These are phyloP conservation scores for Quaeritorhiza haematococci DNA, from an alignment of 371 early-diverging fungal genomes.

Conservation along the genomic window DNA sequence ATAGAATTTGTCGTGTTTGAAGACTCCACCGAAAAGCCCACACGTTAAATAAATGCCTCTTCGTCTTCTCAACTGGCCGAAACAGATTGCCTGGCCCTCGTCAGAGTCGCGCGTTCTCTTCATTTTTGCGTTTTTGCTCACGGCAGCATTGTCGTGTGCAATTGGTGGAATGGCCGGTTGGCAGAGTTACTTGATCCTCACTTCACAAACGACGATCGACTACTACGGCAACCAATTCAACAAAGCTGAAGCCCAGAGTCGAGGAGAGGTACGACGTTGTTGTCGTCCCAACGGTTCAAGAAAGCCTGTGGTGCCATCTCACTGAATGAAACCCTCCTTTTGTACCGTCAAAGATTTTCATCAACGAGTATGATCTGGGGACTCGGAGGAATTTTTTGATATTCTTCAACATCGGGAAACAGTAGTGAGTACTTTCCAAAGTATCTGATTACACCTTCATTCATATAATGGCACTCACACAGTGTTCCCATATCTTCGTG, in stretches of 20 bases:
- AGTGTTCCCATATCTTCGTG: too few relatives aligned
- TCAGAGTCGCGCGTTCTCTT: conserved; percentile 3
- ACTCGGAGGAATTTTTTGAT: conserved; percentile 29
- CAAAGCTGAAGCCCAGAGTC: background rate
- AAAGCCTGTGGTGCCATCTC: background rate
- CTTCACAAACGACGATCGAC: conserved; percentile 35
- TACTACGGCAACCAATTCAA: conserved; percentile 16
- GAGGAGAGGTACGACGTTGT: conserved; percentile 28
- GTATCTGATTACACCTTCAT: too few relatives aligned
- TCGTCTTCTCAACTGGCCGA: background rate
- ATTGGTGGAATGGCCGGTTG: conserved; percentile 23
- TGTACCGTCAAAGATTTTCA: conserved; percentile 8
- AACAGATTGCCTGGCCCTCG: conserved; percentile 13
- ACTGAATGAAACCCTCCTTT: background rate
- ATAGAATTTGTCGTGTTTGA: background rate
- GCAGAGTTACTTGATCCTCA: conserved; percentile 28
- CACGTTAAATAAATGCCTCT: too few relatives aligned
- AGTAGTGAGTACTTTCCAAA: too few relatives aligned
- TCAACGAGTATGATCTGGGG: conserved; percentile 39
- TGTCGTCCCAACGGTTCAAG: too few relatives aligned
- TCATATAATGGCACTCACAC: too few relatives aligned
- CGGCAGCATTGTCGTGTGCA: conserved; percentile 16
- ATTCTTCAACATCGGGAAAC: conserved; percentile 40
- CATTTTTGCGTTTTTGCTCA: conserved; percentile 22
- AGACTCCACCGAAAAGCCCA: too few relatives aligned